These are phyloP conservation scores for Talaromyces borbonicus DNA, from an alignment of 495 filamentous ascomycete genomes.

Conservation along the genomic window DNA sequence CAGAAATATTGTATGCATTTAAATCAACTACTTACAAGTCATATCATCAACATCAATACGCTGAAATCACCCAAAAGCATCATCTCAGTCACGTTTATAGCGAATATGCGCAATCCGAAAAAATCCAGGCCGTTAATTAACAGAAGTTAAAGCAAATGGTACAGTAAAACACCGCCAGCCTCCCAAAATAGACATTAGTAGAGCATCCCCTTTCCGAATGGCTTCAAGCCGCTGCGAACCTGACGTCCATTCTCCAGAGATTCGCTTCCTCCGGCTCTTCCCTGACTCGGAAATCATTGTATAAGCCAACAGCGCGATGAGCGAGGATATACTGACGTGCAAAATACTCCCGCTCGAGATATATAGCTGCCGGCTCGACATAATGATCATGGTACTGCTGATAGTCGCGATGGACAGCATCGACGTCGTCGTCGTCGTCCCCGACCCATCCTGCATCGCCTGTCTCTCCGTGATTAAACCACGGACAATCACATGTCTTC, in stretches of 20 bases:
- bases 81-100: neutral
- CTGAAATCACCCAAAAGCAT: neutral
- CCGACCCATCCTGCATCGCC: neutral
- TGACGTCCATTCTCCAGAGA: too few relatives aligned
- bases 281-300: neutral
- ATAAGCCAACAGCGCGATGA: neutral
- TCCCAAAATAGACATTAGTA: too few relatives aligned
- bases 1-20: neutral
- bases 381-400: neutral
- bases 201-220: too few relatives aligned
- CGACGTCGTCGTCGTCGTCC: neutral
- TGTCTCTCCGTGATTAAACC: constrained; percentile 53
- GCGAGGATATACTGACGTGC: neutral
- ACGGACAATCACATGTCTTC: constrained; percentile 75
- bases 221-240: too few relatives aligned
- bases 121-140: too few relatives aligned
- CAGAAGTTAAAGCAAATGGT: too few relatives aligned
- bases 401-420: neutral
- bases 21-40: too few relatives aligned
- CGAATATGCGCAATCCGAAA: too few relatives aligned
- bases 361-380: neutral
- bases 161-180: too few relatives aligned
- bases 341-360: neutral
- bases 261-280: neutral
- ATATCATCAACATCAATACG: too few relatives aligned